Conservation (phyloP, 306 rosid species). For the Citrullus mucosospermus region DNA sequence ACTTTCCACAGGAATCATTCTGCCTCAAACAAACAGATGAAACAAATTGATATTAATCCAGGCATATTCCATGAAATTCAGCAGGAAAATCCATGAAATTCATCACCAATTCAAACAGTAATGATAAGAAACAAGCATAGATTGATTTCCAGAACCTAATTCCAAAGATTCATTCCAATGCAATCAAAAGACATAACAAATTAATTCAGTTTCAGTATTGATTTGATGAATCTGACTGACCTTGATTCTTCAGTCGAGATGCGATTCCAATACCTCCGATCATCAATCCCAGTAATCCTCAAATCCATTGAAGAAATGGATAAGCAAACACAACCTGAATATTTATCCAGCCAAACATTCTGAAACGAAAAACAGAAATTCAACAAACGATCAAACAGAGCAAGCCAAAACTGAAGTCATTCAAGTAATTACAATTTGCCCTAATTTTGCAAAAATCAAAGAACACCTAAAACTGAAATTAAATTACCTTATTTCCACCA, state of each 20-base stretch:
- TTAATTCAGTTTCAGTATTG: neutral
- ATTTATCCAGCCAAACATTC: constrained; percentile 83
- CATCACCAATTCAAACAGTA: constrained; percentile 12
- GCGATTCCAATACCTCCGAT: constrained; percentile 61
- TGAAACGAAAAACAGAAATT: constrained; percentile 12
- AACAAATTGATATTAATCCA: neutral
- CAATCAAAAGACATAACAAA: neutral
- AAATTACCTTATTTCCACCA: constrained; percentile 59
- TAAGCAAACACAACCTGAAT: constrained; percentile 59
- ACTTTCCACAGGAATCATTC: neutral
- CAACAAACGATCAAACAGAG: neutral
- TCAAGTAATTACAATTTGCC: neutral
- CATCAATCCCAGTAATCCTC: constrained; percentile 77
- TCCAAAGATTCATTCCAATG: neutral
- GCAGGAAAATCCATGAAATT: neutral
- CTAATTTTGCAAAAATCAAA: neutral
- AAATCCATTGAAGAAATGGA: constrained; percentile 63
- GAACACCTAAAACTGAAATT: neutral
- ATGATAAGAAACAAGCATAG: constrained; percentile 14
- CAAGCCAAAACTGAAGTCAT: no score
- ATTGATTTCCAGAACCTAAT: constrained; percentile 5
- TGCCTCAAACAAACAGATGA: neutral
- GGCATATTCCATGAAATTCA: neutral
- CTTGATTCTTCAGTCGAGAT: constrained; percentile 21
- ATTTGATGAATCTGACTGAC: constrained; percentile 33